Base-by-base conservation (phyloP, 192 early-diverging fungal genomes). In the Umbelopsis vinacea region DNA sequence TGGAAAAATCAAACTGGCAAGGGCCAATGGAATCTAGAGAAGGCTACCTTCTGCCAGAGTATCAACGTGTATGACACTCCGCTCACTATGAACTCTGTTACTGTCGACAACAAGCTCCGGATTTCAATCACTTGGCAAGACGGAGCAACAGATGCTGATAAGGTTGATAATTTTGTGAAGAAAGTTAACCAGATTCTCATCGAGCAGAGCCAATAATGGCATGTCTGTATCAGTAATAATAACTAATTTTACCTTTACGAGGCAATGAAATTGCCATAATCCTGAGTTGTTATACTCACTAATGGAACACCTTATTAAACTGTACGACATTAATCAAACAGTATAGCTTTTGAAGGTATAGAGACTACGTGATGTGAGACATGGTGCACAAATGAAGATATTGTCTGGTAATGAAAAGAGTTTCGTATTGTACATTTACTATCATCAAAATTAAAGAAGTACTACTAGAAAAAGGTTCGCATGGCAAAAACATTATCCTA, bases 21-120 rank as follows among this genome's bases (percentile, higher is more conserved):
- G 5, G 33, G 35, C 38, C 12, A 52, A 12, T 77, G 76, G 76
- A 46, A 29, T 6, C 1, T 77, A 21, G 29, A 50, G 4, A 46
- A 68, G 19, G 21, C 73, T 3, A 74, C 68, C 52, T 78, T 78
- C 37, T 71, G 60, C 24, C 76, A 78, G 29, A 74, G 72, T 54
- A 69, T 72, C 7, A 72, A 78, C 5, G 73, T 54, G 1, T 78
- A 47, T 50, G 70, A 54, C 6, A 67, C 6, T 12, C 55, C 37
- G 9, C 38, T 74, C 6, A 54, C 57, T 2, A 19, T 78, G 29
- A 73, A 78, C n/a, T 35, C 72, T 2, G 38, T 78, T 7, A 71
- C 72, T 14, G 40, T 68, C 10, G 68, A 53, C 9, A 52, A 46
- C 24, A 22, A 19, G 15, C 26, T 74, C 54, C 66, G 70, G 22